Percentiles rank a stretch among this genome's conserved stretches.
phyloP scores from a whole-genome alignment of 2,329 filamentous ascomycete species.

The Colletotrichum destructivum region DNA sequence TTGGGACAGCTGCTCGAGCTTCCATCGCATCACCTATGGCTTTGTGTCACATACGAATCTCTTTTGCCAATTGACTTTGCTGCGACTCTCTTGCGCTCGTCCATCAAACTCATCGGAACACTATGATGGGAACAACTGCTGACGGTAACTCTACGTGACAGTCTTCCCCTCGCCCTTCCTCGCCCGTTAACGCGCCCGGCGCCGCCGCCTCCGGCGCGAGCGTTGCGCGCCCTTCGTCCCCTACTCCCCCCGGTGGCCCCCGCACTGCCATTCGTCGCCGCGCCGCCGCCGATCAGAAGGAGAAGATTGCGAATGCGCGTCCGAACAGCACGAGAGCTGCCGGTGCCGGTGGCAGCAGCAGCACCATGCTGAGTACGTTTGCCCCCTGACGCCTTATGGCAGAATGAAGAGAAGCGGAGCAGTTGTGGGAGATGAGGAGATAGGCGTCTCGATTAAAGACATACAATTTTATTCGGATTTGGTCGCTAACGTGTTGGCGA shows the following conservation, averaged over 20 bases:
- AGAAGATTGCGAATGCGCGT: slow-evolving; percentile 94
- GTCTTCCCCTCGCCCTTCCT: slow-evolving; percentile 74
- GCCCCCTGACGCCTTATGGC: not conserved
- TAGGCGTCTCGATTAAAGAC: not conserved
- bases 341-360: slow-evolving; percentile 94
- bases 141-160: slow-evolving; percentile 46
- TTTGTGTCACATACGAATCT: not conserved
- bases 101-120: not conserved
- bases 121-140: not conserved
- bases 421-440: not conserved
- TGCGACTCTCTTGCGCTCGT: not conserved
- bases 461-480: too few species aligned
- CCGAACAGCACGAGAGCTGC: slow-evolving; percentile 94
- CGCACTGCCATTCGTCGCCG: slow-evolving; percentile 96
- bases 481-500: slow-evolving; percentile 47
- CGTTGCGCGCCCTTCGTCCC: slow-evolving; percentile 85
- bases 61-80: not conserved
- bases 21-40: not conserved
- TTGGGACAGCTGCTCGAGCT: not conserved
- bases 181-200: slow-evolving; percentile 67
- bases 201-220: slow-evolving; percentile 76
- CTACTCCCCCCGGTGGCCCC: slow-evolving; percentile 91
- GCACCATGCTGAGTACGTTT: slow-evolving; percentile 95
- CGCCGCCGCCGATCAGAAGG: slow-evolving; percentile 96
- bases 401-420: not conserved